These are phyloP conservation scores for Helenozyma rhizophorensis DNA, from an alignment of 805 yeast genomes.

Conservation along the genomic window DNA sequence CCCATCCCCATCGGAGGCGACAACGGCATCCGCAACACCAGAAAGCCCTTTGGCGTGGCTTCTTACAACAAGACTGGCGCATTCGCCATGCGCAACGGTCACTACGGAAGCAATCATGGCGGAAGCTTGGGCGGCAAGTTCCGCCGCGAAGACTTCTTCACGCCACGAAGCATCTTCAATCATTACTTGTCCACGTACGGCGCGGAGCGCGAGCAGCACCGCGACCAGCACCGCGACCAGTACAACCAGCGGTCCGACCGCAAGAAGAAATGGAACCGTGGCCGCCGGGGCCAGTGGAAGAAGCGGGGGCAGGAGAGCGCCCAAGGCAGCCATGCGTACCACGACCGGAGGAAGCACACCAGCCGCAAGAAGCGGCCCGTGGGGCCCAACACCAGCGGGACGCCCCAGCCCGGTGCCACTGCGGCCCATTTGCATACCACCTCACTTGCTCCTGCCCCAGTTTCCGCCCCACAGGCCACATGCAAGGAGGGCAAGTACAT, in stretches of 20 bases:
- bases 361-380: conserved; percentile 4
- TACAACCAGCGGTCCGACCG: conserved; percentile 13
- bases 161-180: conserved; percentile 70
- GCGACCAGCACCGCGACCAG: conserved; percentile 4
- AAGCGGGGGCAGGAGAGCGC: conserved; percentile 9
- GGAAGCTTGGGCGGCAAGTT: conserved; percentile 25
- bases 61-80: conserved; percentile 39
- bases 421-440: too few relatives aligned
- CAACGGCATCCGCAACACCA: conserved; percentile 35
- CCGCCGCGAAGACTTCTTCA: conserved; percentile 69
- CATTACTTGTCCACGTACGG: conserved; percentile 66
- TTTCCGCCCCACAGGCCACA: too few relatives aligned
- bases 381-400: background rate
- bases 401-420: background rate
- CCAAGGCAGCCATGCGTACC: conserved; percentile 1
- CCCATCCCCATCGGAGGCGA: conserved; percentile 39
- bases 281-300: conserved; percentile 26
- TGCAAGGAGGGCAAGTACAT: conserved; percentile 30
- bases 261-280: conserved; percentile 16
- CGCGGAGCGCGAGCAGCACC: conserved; percentile 30
- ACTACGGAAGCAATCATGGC: conserved; percentile 6
- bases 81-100: background rate
- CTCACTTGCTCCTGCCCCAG: too few relatives aligned
- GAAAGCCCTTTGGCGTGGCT: conserved; percentile 64
- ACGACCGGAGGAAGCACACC: conserved; percentile 2